phyloP scores from a whole-genome alignment of 1,139 yeast genomes.

The Scheffersomyces cryptocercus region DNA sequence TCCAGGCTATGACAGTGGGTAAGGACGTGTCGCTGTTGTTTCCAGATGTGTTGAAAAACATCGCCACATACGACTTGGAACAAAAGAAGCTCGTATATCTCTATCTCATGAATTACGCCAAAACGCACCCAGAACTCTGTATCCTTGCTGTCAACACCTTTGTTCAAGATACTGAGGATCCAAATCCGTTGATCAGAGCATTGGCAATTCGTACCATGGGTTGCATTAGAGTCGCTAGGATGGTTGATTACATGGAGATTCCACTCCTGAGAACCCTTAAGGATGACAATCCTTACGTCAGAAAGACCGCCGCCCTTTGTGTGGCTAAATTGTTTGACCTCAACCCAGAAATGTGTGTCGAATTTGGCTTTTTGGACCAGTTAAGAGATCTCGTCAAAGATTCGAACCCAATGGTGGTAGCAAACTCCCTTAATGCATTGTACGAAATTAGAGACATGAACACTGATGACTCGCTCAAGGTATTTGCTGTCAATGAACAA shows the following conservation, averaged over 20 bases:
- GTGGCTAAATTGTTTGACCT: constrained; percentile 94
- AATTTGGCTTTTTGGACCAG: constrained; percentile 79
- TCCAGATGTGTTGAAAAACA: constrained; percentile 94
- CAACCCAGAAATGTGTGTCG: constrained; percentile 77
- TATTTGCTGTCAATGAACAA: constrained; percentile 42
- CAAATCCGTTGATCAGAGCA: constrained; percentile 94
- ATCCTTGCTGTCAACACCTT: constrained; percentile 96
- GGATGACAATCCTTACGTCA: constrained; percentile 95
- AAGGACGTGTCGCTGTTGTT: constrained; percentile 93
- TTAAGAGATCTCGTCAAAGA: constrained; percentile 76
- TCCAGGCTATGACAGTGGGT: constrained; percentile 99
- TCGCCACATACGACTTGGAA: constrained; percentile 95
- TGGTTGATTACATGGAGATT: constrained; percentile 91
- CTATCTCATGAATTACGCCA: constrained; percentile 96
- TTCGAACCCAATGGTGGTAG: constrained; percentile 94
- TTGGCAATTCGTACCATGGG: constrained; percentile 99
- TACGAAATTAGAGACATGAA: constrained; percentile 75
- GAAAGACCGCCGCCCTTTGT: constrained; percentile 97
- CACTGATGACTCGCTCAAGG: constrained; percentile 47
- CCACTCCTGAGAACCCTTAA: constrained; percentile 82
- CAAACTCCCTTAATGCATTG: constrained; percentile 86
- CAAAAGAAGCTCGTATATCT: constrained; percentile 95
- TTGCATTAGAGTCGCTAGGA: constrained; percentile 90
- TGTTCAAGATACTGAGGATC: constrained; percentile 95
- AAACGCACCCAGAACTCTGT: constrained; percentile 92